phyloP scores from a whole-genome alignment of 352 stramenopile genomes.

The Pythium phragmiticola region DNA sequence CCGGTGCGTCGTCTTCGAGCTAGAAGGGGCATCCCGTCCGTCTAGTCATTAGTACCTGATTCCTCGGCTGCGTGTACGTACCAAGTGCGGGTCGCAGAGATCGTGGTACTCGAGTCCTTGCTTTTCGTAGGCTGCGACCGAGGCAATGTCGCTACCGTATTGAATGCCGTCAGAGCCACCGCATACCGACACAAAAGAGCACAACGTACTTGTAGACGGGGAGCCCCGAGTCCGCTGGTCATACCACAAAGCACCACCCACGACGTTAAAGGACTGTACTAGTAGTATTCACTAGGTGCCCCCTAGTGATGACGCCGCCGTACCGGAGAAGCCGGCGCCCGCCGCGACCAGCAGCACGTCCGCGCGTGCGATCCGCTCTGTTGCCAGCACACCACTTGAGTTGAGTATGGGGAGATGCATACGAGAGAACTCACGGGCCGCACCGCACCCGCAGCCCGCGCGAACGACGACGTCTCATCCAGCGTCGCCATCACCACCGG shows the following conservation, averaged over 20 bases:
- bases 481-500: slow-evolving; percentile 2
- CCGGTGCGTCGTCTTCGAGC: slow-evolving; percentile 68
- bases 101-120: slow-evolving; percentile 88
- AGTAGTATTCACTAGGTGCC: no score
- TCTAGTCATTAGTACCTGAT: not conserved
- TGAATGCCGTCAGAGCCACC: not conserved
- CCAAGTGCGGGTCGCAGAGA: slow-evolving; percentile 85
- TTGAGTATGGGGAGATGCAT: not conserved
- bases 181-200: no score
- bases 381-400: not conserved
- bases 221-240: slow-evolving; percentile 75
- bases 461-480: not conserved
- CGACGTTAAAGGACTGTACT: no score
- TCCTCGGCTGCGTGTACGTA: slow-evolving; percentile 2
- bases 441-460: slow-evolving; percentile 16
- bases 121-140: slow-evolving; percentile 74
- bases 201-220: slow-evolving; percentile 81
- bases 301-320: no score
- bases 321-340: slow-evolving; percentile 88
- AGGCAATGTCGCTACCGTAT: slow-evolving; percentile 73
- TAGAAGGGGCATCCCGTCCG: slow-evolving; percentile 2
- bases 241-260: not conserved
- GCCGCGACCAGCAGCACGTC: slow-evolving; percentile 88
- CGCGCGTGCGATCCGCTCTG: slow-evolving; percentile 65
- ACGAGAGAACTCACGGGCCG: not conserved